Evolutionary conservation across 768 basidiomycete species (phyloP), one percentile per base, ranked within the genome.

Genomic region (Lactarius evosmus): DNA sequence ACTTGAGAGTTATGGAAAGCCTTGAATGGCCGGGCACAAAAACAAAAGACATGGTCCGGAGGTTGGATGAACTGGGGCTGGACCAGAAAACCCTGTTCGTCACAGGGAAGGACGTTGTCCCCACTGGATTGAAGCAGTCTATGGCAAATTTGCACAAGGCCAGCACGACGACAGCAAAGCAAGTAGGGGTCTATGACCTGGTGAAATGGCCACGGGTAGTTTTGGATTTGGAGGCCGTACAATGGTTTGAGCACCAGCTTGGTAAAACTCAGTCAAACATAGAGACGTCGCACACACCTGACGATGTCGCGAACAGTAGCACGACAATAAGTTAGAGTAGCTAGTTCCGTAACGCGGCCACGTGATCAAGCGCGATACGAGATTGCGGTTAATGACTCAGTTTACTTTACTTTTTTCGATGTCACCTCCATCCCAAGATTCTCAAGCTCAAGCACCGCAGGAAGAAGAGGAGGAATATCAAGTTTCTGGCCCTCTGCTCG

Each of bases 141-240:
- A 83, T 86, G 56, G 75, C 80, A 40, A 95, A 95, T 74, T 77
- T 98, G 27, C 82, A 82, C n/a, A 80, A 81, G 54, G 81, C 91
- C 29, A 83, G 86, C 52, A 76, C 89, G 52, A 79, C 80, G 41
- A 84, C 83, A 2, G 85, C 85, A 19, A 77, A 85, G 41, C 83
- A 92, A 53, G 76, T 93, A 60, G 85, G 80, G 25, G 87, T 96
- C 17, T 95, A 92, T 75, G 89, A 96, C 71, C 73, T 92, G 46
- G 75, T 98, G 70, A 89, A 85, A 75, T 93, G 93, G 85, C 85
- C 86, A 62, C 85, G 90, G 70, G 75, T 95, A 33, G 79, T 97
- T 38, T 70, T 98, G 72, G 95, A 98, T 71, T 71, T 89, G 64
- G 82, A 85, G 59, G 93, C 93, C 3, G 86, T 95, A n/a, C 86